A percentile compares a stretch with the other conserved stretches of the same genome.
phyloP scores from a whole-genome alignment of 164 flowering plant genomes.

The Hamamelis virginiana region DNA sequence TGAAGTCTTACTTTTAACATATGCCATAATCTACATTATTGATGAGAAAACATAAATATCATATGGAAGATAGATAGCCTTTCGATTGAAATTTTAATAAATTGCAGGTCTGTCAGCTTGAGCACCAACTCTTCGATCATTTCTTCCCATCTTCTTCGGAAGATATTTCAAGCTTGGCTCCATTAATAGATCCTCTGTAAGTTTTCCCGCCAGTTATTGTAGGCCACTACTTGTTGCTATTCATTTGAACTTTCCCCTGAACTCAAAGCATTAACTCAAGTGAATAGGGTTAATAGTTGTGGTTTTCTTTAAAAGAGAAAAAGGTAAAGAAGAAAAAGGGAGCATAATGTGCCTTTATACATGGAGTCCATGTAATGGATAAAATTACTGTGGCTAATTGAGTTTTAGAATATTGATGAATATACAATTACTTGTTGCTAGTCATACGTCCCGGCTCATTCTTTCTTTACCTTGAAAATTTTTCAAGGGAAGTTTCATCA shows the following conservation, averaged over 20 bases:
- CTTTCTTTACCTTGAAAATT: not conserved
- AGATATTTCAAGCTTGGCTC: conserved; percentile 84
- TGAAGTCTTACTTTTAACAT: too few relatives aligned
- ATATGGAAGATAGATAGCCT: not conserved
- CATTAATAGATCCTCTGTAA: conserved; percentile 89
- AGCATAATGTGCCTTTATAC: not conserved
- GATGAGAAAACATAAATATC: too few relatives aligned
- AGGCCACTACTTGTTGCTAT: not conserved
- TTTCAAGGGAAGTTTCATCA: not conserved
- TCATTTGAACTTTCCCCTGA: not conserved
- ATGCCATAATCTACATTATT: too few relatives aligned
- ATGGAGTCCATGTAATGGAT: too few relatives aligned
- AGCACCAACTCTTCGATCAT: conserved; percentile 90
- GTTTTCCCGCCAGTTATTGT: conserved; percentile 24
- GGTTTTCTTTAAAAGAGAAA: not conserved
- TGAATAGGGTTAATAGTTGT: too few relatives aligned
- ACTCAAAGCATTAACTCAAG: too few relatives aligned
- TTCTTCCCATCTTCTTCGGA: conserved; percentile 89
- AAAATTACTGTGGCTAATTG: not conserved
- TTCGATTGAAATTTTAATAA: conserved; percentile 9
- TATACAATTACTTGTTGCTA: too few relatives aligned
- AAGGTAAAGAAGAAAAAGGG: not conserved
- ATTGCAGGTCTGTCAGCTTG: conserved; percentile 92
- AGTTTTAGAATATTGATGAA: not conserved
- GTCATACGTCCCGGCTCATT: not conserved